Base-by-base conservation (phyloP, 148 eudicot species). In the Amaranthus cruentus region DNA sequence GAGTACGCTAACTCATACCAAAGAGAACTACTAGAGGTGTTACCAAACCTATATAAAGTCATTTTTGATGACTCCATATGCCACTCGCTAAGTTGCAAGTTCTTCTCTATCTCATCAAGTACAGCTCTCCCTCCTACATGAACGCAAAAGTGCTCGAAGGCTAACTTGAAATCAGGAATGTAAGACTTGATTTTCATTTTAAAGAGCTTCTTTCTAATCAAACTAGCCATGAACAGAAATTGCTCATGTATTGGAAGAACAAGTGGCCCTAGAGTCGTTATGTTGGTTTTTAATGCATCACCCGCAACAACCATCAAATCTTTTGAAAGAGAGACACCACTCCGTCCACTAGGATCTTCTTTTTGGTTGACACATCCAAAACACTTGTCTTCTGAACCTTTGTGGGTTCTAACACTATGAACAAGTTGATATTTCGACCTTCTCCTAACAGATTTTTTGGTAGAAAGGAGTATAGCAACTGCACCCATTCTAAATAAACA, bases 261-360 rank as follows among this genome's bases (percentile, higher is more conserved):
- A 18, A 90, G 91, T 9, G 96, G 96, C 14, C 95, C 95, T 21
- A 90, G 66, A 3, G 95, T 88, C 7, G 95, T 90, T 11, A 89
- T 87, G 70, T 89, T 89, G 57, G 91, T 87, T 75, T 89, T 89
- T 64, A 89, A 79, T 44, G 96, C 96, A 78, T 88, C 92, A 71
- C 96, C 96, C 47, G 96, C 96, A 7, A 90, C 96, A 0, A 86
- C 96, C 96, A 90, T 90, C 56, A 90, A 71, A 59, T 90, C 96
- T 68, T 88, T 90, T 0, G 96, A 90, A 72, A 90, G 66, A 18
- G 96, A 76, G 62, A 90, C 88, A 44, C 96, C 92, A 8, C 87
- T 62, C 50, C 81, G 81, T 43, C 96, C 96, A 4, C 56, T 76
- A 7, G 84, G 51, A 64, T 90, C 96, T 82, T 90, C 96, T 76